Evolutionary conservation across 148 eudicot species (phyloP), one percentile per base, ranked within the genome.

Genomic region (Vaccinium macrocarpon): DNA sequence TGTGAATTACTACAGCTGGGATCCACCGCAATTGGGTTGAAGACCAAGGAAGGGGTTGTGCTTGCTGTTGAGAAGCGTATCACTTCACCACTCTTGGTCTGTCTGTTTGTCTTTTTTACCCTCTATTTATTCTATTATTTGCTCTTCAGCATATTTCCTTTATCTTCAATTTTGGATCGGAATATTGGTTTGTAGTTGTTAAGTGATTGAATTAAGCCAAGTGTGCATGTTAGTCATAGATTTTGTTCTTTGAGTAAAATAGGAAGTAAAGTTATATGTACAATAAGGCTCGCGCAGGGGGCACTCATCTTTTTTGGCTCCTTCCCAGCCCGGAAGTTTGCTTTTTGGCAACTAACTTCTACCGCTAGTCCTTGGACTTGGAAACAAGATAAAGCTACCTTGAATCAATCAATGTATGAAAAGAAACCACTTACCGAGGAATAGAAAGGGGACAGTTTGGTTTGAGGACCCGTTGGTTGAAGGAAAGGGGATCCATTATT

Each of bases 11-110:
- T 86, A 49, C 91, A 97, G 99, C 86, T 95, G 87, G 99, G 99
- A 82, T 97, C 99, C 16, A 97, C 99, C 76, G 99, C 99, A 64
- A 95, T 97, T 78, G 99, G 98, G 76, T 76, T 97, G 83, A 95
- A 90, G 92, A 97, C 99, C 51, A 95, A 93, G 84, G 97, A 95
- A 85, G 97, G 99, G 21, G 99, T 97, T 83, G 98, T 97, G 81
- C 97, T 97, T 86, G 99, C 96, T 84, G 99, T 95, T 79, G 98
- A 97, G 83, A 97, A 95, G 87, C 95, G 98, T 50, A 93, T 95
- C 88, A 97, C 98, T 83, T 97, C 99, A 7, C 95, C 99, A 0
- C 94, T 97, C 84, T 81, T 95, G 98, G 99, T 97, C 88, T 80
- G 86, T 13, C 71, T 59, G 27, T 57, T 82, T 79, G 66, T 76